Evolutionary conservation across 345 rosid genomes (phyloP).

Genomic region (Turnera subulata): DNA sequence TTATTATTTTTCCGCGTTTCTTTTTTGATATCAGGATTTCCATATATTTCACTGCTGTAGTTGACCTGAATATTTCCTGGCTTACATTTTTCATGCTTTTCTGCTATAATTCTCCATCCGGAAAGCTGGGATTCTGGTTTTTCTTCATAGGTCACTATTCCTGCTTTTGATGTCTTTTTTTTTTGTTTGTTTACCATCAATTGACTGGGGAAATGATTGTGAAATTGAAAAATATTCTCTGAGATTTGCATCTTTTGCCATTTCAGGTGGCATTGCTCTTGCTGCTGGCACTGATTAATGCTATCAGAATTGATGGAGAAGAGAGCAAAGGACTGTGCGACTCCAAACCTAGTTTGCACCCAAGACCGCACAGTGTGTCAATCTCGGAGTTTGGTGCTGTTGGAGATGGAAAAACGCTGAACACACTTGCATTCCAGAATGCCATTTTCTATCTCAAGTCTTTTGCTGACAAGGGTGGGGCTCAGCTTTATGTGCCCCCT

Average conservation of each 20-base stretch:
- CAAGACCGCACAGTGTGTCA: slow-evolving; percentile 87
- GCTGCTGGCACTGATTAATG: slow-evolving; percentile 26
- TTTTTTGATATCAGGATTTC: too few species aligned
- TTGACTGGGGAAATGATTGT: not conserved
- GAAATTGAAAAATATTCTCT: not conserved
- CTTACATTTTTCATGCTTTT: not conserved
- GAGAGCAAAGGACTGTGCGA: slow-evolving; percentile 45
- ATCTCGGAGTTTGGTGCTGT: slow-evolving; percentile 91
- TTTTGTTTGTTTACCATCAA: not conserved
- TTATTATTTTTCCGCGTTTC: not conserved
- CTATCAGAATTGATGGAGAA: slow-evolving; percentile 33
- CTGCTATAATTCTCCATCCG: not conserved
- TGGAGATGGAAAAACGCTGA: slow-evolving; percentile 76
- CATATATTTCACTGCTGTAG: not conserved
- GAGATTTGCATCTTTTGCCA: not conserved
- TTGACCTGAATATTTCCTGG: too few species aligned
- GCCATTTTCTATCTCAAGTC: slow-evolving; percentile 94
- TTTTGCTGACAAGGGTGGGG: slow-evolving; percentile 95
- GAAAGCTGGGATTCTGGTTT: not conserved
- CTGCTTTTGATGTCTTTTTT: slow-evolving; percentile 1
- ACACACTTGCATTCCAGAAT: slow-evolving; percentile 84
- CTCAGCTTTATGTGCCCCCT: slow-evolving; percentile 85
- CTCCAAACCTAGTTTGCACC: slow-evolving; percentile 40
- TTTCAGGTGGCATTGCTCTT: slow-evolving; percentile 26
- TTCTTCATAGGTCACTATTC: not conserved